Base-by-base conservation (phyloP, 1,139 yeast genomes). In the Candida tropicalis region DNA sequence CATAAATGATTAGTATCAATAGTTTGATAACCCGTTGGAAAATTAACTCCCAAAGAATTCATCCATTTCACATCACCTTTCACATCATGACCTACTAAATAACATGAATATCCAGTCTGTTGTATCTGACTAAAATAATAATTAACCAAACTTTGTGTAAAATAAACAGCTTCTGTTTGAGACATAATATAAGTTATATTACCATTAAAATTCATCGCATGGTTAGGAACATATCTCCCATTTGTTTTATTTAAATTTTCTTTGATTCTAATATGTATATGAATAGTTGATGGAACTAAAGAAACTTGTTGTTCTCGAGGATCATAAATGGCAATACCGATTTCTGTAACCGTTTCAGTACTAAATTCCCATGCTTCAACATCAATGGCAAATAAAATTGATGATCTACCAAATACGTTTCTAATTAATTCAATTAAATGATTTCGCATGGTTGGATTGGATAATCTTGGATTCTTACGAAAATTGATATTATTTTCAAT, bases 31-130 rank as follows among this genome's bases (percentile, higher is more conserved):
- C 60, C 52, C 0, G 48, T 42, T 0, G 85, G 82, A 23, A 83
- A 57, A 0, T 54, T 45, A 10, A 84, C 67, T 1, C 84, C 84
- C 38, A 80, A 48, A 11, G 61, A 54, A 20, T 55, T 52, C 25
- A 87, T 65, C 79, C 84, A 78, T 18, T 60, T 61, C 25, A 86
- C 45, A 57, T 87, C 95, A 5, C 85, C 87, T 12, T 58, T 53
- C n/a, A 85, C 67, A 43, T 77, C 79, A 58, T 87, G 95, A 1
- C 95, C 95, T 10, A 87, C 87, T 31, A 85, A 64, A 2, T 75
- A 51, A 59, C 66, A 47, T 35, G 50, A 38, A 7, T 49, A 40
- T 2, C 35, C 39, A 11, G 26, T 18, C 8, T 29, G 37, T n/a
- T 38, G 40, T 10, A 58, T 50, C 35, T 48, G 51, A 39, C 44